Base-by-base conservation (phyloP, 108 stramenopile species). In the Skeletonema potamos region DNA sequence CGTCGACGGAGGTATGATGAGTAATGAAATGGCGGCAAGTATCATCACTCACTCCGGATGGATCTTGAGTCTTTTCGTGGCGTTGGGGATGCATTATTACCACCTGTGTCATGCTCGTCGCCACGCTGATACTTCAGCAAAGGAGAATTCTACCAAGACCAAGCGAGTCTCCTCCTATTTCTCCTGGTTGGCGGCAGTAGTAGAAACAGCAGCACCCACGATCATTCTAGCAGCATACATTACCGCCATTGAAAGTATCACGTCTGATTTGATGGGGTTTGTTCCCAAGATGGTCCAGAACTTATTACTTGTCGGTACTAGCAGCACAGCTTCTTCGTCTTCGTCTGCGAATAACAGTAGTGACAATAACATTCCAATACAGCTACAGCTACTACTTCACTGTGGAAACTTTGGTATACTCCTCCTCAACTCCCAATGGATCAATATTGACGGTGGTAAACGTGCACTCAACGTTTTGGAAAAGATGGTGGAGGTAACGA, bases 341-440 rank as follows among this genome's bases (percentile, higher is more conserved):
- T 37, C 36, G 0, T n/a, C n/a, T n/a, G n/a, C n/a, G n/a, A n/a
- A n/a, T n/a, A 32, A 6, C 36, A 37, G 36, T 37, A 32, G n/a
- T n/a, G n/a, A n/a, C n/a, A n/a, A n/a, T n/a, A n/a, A n/a, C n/a
- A n/a, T n/a, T n/a, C n/a, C n/a, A n/a, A n/a, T n/a, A n/a, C n/a
- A n/a, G n/a, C n/a, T 37, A 3, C 8, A 27, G 39, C 62, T 54
- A 15, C 9, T 51, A n/a, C 72, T 87, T 60, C 85, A 61, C 39
- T 91, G 90, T 79, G 90, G 90, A 12, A 91, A 91, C 62, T 91
- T 91, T 64, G 90, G 90, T 2, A 58, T 88, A 6, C 61, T 91
- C 56, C 66, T 91, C 1, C 57, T 91, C 32, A 82, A 87, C 62
- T 73, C 82, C 8, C 12, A 29, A 18, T 91, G 90, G 90, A 54